Conservation (phyloP, 2,329 filamentous ascomycete genomes). For the Lomentospora prolificans region DNA sequence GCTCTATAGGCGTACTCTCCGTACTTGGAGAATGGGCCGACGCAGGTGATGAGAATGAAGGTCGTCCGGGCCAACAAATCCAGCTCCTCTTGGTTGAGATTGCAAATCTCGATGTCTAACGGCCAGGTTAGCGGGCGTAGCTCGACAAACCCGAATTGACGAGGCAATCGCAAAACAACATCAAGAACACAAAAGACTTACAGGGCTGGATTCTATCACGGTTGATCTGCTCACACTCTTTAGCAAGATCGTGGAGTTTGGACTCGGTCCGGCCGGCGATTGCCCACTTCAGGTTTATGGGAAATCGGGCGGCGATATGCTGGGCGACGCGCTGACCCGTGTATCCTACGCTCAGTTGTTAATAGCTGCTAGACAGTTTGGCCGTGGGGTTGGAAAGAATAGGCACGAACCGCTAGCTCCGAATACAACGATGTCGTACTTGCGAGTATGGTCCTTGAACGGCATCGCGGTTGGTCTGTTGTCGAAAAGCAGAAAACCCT, state of each 20-base stretch:
- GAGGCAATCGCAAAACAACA: too few relatives aligned
- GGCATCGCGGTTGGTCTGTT: slow-evolving; percentile 26
- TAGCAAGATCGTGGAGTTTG: slow-evolving; percentile 62
- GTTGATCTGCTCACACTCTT: slow-evolving; percentile 56
- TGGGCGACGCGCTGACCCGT: slow-evolving; percentile 71
- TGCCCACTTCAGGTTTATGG: slow-evolving; percentile 77
- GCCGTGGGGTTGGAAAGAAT: too few relatives aligned
- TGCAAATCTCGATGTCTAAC: slow-evolving; percentile 42
- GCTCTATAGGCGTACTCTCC: slow-evolving; percentile 51
- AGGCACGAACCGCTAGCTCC: slow-evolving; percentile 46
- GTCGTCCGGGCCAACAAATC: slow-evolving; percentile 43
- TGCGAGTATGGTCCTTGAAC: slow-evolving; percentile 38
- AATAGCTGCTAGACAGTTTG: too few relatives aligned
- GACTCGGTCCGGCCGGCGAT: slow-evolving; percentile 70
- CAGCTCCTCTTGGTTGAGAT: slow-evolving; percentile 34
- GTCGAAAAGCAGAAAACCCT: neutral
- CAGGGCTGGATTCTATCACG: slow-evolving; percentile 61
- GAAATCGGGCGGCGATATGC: slow-evolving; percentile 60
- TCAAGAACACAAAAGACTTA: too few relatives aligned
- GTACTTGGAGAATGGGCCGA: slow-evolving; percentile 48
- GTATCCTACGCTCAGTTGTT: slow-evolving; percentile 47
- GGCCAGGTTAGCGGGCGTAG: neutral
- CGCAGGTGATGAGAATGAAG: slow-evolving; percentile 44
- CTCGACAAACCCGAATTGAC: neutral
- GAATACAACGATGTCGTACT: slow-evolving; percentile 48